Base-by-base conservation (phyloP, 805 yeast species). In the Debaryomyces castellii region DNA sequence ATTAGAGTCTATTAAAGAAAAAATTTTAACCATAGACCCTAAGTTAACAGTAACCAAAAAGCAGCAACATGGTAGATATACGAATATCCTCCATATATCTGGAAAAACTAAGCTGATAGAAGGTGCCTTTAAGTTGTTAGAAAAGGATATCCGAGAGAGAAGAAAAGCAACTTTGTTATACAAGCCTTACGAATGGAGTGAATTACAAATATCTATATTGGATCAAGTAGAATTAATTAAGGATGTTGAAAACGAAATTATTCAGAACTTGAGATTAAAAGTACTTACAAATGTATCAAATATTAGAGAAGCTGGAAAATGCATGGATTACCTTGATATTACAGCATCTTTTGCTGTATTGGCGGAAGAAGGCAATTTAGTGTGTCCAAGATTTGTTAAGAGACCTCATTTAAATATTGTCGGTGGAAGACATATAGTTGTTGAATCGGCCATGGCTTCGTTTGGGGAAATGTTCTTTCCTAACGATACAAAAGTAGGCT, bases 371-470 rank as follows among this genome's bases (percentile, higher is more conserved):
- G 78, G 77, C 49, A 68, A 78, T 25, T 73, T 90, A 39, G 81
- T 77, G 0, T 67, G 88, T 43, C 99, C 99, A 0, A 67, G 54
- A 8, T 66, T 92, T 18, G 76, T 77, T 25, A 64, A 76, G 1
- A 67, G 78, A 2, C 67, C 73, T 0, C 66, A 59, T 16, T 68
- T 85, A 4, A 68, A 75, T 0, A 77, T 90, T 8, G 57, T 58
- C 1, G 77, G 73, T 1, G 98, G 98, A 0, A 71, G 97, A 24
- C 98, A 94, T 62, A 59, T 88, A 11, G 90, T 89, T 12, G 98
- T 92, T 2, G 97, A 92, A 58, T 79, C 82, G 27, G 88, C 89
- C 1, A 67, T 87, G 44, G 73, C 67, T 39, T 60, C 67, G 1
- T 66, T 67, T 20, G 79, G 83, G 1, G 64, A 59, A 12, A 67